Conservation (phyloP, 2,329 filamentous ascomycete genomes). For the Cladorrhinum sp. region DNA sequence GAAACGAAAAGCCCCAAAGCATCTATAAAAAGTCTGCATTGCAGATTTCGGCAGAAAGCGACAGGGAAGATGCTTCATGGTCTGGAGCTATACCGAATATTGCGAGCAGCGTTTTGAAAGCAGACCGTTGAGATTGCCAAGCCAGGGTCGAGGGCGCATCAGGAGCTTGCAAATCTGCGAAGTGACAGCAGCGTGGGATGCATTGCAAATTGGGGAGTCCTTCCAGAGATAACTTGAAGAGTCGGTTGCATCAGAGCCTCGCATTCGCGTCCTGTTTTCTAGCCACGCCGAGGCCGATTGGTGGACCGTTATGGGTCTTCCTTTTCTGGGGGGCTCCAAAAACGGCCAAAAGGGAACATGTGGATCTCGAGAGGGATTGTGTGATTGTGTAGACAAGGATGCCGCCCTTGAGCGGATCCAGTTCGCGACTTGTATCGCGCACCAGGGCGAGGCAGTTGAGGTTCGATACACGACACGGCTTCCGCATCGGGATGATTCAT, state of each 20-base stretch:
- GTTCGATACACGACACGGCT: no score
- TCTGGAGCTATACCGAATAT: not conserved
- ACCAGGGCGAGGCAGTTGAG: no score
- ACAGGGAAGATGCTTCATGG: not conserved
- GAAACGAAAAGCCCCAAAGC: not conserved
- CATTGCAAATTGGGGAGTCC: not conserved
- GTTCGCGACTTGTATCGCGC: no score
- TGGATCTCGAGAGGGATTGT: not conserved
- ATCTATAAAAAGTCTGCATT: conserved; percentile 1
- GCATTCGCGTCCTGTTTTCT: not conserved
- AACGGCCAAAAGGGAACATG: not conserved
- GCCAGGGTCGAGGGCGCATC: no score
- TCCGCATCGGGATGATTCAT: no score
- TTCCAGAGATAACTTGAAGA: not conserved
- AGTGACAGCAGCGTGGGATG: not conserved
- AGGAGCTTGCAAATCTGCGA: not conserved
- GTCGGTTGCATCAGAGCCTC: not conserved
- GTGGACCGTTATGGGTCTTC: not conserved
- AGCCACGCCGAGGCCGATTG: not conserved
- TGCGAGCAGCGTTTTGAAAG: not conserved
- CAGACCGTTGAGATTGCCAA: no score
- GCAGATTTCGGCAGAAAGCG: not conserved
- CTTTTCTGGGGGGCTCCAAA: not conserved
- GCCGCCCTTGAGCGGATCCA: no score
- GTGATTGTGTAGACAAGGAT: not conserved